These are phyloP conservation scores for Penicillium dipodomyicola DNA, from an alignment of 495 filamentous ascomycete species.

Conservation along the genomic window DNA sequence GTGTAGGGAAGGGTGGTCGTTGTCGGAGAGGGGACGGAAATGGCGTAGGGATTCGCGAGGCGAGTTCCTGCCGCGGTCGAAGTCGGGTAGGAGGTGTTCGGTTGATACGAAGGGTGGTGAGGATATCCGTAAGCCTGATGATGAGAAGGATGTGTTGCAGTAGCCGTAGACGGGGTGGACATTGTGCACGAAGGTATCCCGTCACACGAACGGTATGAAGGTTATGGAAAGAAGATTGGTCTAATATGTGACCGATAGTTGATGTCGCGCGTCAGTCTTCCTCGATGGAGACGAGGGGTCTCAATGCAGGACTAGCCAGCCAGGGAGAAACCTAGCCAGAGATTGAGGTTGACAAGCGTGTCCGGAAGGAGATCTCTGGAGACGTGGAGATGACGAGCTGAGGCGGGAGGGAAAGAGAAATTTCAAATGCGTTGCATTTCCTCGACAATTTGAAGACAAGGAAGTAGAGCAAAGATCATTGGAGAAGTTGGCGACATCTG, in stretches of 20 bases:
- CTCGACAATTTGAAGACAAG: conserved; percentile 21
- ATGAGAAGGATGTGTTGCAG: conserved; percentile 69
- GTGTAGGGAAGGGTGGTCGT: conserved; percentile 39
- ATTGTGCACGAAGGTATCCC: conserved; percentile 50
- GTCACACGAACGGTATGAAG: conserved; percentile 52
- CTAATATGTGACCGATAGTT: conserved; percentile 47
- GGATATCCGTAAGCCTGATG: conserved; percentile 68
- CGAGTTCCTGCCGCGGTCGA: conserved; percentile 51
- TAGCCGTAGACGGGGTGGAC: conserved; percentile 83
- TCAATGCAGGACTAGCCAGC: background rate
- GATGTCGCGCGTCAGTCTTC: conserved; percentile 52
- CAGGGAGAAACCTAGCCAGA: conserved; percentile 13
- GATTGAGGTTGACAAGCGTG: conserved; percentile 16
- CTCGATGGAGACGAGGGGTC: conserved; percentile 21
- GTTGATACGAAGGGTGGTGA: conserved; percentile 61
- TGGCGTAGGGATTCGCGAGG: conserved; percentile 48
- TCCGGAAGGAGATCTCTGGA: conserved; percentile 4
- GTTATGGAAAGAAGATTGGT: conserved; percentile 59
- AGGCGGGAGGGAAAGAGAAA: conserved; percentile 14
- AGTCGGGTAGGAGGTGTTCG: conserved; percentile 53
- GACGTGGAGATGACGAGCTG: conserved; percentile 30
- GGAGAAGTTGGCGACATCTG: conserved; percentile 9
- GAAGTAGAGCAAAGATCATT: conserved; percentile 24
- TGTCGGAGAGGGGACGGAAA: conserved; percentile 46
- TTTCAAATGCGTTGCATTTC: conserved; percentile 25